Percentiles rank a stretch among this genome's conserved stretches.
Conservation (phyloP, 2,329 filamentous ascomycete genomes). For the Septoria linicola region DNA sequence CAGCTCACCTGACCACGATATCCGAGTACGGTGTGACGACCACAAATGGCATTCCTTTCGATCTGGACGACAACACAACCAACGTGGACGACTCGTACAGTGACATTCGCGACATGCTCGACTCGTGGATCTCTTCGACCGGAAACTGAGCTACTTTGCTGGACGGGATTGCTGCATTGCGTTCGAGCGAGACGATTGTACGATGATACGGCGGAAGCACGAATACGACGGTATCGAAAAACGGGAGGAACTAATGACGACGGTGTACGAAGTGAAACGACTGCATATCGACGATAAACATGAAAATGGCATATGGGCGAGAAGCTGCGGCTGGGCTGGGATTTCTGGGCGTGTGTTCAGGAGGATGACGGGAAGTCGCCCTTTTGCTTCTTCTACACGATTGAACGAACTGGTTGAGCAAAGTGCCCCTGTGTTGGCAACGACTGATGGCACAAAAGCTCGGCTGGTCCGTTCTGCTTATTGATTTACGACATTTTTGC, state of each 20-base stretch:
- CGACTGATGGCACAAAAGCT: background rate
- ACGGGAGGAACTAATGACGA: slow-evolving; percentile 21
- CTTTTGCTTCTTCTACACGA: slow-evolving; percentile 7
- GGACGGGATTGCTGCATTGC: slow-evolving; percentile 5
- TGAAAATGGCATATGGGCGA: slow-evolving; percentile 12
- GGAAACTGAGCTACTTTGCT: slow-evolving; percentile 11
- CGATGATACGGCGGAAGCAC: slow-evolving; percentile 9
- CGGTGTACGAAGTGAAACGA: slow-evolving; percentile 16
- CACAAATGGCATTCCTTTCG: slow-evolving; percentile 63
- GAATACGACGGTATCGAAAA: slow-evolving; percentile 17
- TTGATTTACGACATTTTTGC: slow-evolving; percentile 6
- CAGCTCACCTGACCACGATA: slow-evolving; percentile 54
- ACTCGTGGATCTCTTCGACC: slow-evolving; percentile 27
- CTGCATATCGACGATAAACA: slow-evolving; percentile 11
- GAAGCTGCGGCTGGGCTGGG: slow-evolving; percentile 1
- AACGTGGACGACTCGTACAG: slow-evolving; percentile 25
- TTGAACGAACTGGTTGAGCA: slow-evolving; percentile 5
- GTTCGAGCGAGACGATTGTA: slow-evolving; percentile 14
- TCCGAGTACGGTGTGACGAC: slow-evolving; percentile 71
- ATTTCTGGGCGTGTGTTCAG: background rate
- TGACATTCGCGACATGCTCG: slow-evolving; percentile 29
- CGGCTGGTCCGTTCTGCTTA: background rate
- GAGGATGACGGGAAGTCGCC: background rate
- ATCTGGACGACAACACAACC: slow-evolving; percentile 21
- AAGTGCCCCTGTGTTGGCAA: background rate